Percentiles rank a stretch among this genome's conserved stretches.
These are phyloP conservation scores for Orbilia ellipsospora DNA, from an alignment of 2,329 filamentous ascomycete genomes.

Conservation along the genomic window DNA sequence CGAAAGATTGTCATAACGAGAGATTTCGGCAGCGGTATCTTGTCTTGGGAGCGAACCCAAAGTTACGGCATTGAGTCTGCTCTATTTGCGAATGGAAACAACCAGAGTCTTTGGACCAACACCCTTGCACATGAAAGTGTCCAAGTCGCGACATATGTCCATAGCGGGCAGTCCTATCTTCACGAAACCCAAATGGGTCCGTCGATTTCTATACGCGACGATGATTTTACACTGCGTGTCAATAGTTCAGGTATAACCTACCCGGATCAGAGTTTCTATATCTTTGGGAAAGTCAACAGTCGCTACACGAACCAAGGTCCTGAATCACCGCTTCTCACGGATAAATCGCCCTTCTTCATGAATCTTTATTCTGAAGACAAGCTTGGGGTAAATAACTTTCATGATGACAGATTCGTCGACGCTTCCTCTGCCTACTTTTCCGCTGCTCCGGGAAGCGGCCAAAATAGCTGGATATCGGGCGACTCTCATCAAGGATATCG, in stretches of 20 bases:
- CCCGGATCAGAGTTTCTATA: conserved; percentile 37
- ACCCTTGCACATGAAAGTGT: conserved; percentile 19
- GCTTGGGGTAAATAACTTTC: conserved; percentile 24
- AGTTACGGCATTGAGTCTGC: conserved; percentile 32
- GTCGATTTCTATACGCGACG: conserved; percentile 1
- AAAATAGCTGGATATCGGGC: conserved; percentile 45
- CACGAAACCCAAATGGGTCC: neutral
- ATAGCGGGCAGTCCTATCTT: neutral
- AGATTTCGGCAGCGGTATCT: neutral
- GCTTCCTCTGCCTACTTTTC: conserved; percentile 40
- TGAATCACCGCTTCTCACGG: conserved; percentile 45
- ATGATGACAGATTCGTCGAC: conserved; percentile 29
- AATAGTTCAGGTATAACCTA: conserved; percentile 34
- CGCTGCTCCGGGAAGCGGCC: conserved; percentile 34
- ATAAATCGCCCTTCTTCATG: conserved; percentile 33
- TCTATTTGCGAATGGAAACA: conserved; percentile 37
- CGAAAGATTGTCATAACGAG: conserved; percentile 11
- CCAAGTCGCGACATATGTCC: neutral
- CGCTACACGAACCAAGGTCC: conserved; percentile 24
- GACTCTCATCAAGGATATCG: conserved; percentile 29
- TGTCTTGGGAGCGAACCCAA: conserved; percentile 22
- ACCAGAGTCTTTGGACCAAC: conserved; percentile 36
- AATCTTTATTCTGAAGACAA: conserved; percentile 7
- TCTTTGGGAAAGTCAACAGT: conserved; percentile 44
- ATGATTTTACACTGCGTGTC: conserved; percentile 20